phyloP scores from a whole-genome alignment of 2,329 filamentous ascomycete species.

The Myotisia sp. region DNA sequence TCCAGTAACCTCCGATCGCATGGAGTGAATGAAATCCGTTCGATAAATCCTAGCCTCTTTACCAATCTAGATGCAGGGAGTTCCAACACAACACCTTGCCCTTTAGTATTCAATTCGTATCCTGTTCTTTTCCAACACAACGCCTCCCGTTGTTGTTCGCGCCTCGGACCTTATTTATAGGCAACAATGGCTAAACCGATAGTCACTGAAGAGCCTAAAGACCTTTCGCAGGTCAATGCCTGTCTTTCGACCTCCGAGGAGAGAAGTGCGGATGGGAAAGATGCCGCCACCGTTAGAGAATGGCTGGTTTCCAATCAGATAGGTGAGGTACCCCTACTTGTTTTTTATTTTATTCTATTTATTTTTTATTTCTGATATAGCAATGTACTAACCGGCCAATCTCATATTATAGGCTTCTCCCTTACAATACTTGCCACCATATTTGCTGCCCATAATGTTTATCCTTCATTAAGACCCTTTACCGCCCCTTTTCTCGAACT shows the following conservation, averaged over 20 bases:
- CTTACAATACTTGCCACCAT: slow-evolving; percentile 75
- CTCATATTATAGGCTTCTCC: slow-evolving; percentile 51
- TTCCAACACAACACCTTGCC: no score
- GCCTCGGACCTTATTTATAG: no score
- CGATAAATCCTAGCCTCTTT: no score
- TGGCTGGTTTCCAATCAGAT: slow-evolving; percentile 71
- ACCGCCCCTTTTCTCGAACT: slow-evolving; percentile 82
- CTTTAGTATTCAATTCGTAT: no score
- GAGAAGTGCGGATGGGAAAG: slow-evolving; percentile 15
- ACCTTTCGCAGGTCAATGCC: slow-evolving; percentile 25
- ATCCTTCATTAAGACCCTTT: slow-evolving; percentile 62
- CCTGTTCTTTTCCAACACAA: no score
- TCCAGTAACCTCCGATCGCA: no score
- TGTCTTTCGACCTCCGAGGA: slow-evolving; percentile 22
- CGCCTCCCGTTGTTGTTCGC: no score
- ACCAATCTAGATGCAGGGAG: no score
- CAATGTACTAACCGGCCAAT: not conserved
- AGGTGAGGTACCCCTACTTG: slow-evolving; percentile 40
- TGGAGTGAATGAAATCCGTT: no score
- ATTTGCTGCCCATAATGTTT: slow-evolving; percentile 64
- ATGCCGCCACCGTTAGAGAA: slow-evolving; percentile 29
- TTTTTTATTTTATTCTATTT: not conserved
- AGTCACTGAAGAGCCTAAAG: slow-evolving; percentile 17
- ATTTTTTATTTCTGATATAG: not conserved
- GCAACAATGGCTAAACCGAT: slow-evolving; percentile 23